Base-by-base conservation (phyloP, 371 early-diverging fungal species). In the Apophysomyces elegans region DNA sequence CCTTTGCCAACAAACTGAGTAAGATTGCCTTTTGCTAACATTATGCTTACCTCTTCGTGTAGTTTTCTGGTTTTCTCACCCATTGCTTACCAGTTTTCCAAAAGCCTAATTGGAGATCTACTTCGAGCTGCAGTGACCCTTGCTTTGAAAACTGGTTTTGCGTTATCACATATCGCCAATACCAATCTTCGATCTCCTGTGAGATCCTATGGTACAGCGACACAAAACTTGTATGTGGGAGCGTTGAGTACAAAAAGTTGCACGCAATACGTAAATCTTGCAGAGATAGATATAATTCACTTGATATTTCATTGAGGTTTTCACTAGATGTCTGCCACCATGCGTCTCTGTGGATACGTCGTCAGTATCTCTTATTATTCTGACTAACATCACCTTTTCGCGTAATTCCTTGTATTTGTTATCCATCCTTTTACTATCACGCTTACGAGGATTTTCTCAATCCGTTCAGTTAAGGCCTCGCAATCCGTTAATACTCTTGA, bases 371-470 rank as follows among this genome's bases (percentile, higher is more conserved):
- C 12, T 32, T 5, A 7, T 9, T 4, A 21, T 21, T 21, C 4
- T 50, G 9, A 18, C 4, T 21, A 18, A 11, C 13, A 74, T 66
- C 76, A 91, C 90, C 84, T 80, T 66, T 83, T 84, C 7, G 76
- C 77, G 65, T 89, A 92, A 6, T 76, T 62, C 67, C 86, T 83
- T 44, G 87, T 72, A 56, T 78, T 76, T 12, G 77, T 77, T 39
- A 78, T 78, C 76, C 90, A 89, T 26, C 88, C 88, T 63, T 87
- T 84, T 13, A 84, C 71, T 14, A 86, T 75, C 46, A 84, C 84
- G 56, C 79, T 81, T 5, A 86, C 72, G 35, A 87, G 75, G 8
- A 89, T 62, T 16, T 81, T 83, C 56, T 85, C 83, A 16, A 85
- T 79, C 3, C 86, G 75, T 47, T 77, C 66, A 36, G 72, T 76